Evolutionary conservation across 352 stramenopile species (phyloP).

Genomic region (Phytophthora sp.): DNA sequence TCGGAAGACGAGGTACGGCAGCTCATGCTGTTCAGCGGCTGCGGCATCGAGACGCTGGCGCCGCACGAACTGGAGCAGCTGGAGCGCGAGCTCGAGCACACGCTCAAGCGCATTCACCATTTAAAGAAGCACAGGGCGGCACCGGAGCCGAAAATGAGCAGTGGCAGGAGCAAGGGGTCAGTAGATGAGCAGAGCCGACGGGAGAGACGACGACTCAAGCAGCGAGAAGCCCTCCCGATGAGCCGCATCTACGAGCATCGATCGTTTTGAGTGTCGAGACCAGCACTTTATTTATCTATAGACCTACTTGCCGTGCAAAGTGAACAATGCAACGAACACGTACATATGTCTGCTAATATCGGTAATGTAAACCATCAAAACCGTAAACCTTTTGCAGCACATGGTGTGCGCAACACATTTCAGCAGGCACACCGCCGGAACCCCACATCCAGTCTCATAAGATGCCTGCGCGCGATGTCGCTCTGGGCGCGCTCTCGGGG

Average conservation of each 20-base stretch:
- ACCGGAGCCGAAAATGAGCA: conserved; percentile 16
- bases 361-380: not conserved
- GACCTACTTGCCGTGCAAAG: not conserved
- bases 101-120: conserved; percentile 60
- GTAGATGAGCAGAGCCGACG: conserved; percentile 20
- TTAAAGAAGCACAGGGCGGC: conserved; percentile 35
- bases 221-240: conserved; percentile 25
- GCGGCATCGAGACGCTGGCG: conserved; percentile 66
- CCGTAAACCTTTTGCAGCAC: not conserved
- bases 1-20: conserved; percentile 74
- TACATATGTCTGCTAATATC: too few species aligned
- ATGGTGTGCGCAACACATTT: conserved; percentile 20
- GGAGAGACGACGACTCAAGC: conserved; percentile 25
- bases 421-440: conserved; percentile 13
- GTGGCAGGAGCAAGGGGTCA: not conserved
- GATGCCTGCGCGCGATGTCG: conserved; percentile 49
- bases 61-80: conserved; percentile 56
- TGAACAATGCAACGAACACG: too few species aligned
- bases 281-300: conserved; percentile 34
- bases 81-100: conserved; percentile 59
- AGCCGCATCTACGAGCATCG: conserved; percentile 34
- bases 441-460: not conserved
- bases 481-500: conserved; percentile 50
- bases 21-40: conserved; percentile 79
- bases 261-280: conserved; percentile 19